Evolutionary conservation across 2,329 filamentous ascomycete genomes (phyloP).

Genomic region (Didymella pinodella): DNA sequence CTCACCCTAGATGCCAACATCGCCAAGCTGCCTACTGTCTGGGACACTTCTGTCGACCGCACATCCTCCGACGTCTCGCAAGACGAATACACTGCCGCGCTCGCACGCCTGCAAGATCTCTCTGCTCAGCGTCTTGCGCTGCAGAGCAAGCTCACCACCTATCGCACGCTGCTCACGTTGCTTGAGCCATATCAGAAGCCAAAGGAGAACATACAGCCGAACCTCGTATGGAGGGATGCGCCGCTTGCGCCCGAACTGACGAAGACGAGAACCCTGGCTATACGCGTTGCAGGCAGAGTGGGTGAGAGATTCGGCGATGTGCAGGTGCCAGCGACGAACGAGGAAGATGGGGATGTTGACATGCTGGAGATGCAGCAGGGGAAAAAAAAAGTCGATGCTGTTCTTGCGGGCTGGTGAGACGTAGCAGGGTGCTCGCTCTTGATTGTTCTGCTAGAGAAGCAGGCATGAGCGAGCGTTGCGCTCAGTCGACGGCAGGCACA

Average conservation of each 20-base stretch:
- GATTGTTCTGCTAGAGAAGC: not conserved
- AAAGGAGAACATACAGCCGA: constrained; percentile 64
- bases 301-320: constrained; percentile 42
- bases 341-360: constrained; percentile 35
- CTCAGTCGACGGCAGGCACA: not conserved
- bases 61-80: constrained; percentile 27
- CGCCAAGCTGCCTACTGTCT: constrained; percentile 41
- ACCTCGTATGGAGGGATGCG: constrained; percentile 70
- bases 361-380: constrained; percentile 30
- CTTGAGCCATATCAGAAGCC: constrained; percentile 63
- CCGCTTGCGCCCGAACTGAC: constrained; percentile 72
- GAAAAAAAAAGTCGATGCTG: constrained; percentile 36
- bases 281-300: constrained; percentile 49
- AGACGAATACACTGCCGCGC: constrained; percentile 49
- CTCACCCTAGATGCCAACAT: constrained; percentile 47
- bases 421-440: not conserved
- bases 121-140: constrained; percentile 59
- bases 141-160: constrained; percentile 58
- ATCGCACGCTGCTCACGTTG: constrained; percentile 58
- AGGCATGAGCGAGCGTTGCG: not conserved
- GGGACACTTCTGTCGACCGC: constrained; percentile 36
- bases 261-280: constrained; percentile 67
- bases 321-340: constrained; percentile 38
- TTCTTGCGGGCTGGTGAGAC: constrained; percentile 37
- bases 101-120: constrained; percentile 58